Percentiles rank a stretch among this genome's conserved stretches.
Conservation (phyloP, 2,329 filamentous ascomycete genomes). For the Gaeumannomyces sp. region DNA sequence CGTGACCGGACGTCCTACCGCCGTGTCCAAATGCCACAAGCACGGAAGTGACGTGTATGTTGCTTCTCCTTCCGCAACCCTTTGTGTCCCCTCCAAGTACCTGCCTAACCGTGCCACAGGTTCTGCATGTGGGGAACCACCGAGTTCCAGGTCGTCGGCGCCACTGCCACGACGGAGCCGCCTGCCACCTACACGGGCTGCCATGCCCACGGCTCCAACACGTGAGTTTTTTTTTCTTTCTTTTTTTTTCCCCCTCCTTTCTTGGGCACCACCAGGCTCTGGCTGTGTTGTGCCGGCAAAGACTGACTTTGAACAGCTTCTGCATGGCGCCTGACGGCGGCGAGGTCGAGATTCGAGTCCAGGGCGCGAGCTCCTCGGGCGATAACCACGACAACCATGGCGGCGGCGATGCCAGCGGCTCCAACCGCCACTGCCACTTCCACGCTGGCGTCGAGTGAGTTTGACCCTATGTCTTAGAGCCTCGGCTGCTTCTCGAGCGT, state of each 20-base stretch:
- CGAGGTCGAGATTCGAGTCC: conserved; percentile 46
- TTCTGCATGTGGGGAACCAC: conserved; percentile 37
- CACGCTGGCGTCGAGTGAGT: conserved; percentile 69
- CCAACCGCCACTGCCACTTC: conserved; percentile 55
- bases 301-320: neutral
- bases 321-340: conserved; percentile 13
- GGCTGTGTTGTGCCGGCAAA: no score
- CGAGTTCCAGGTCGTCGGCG: conserved; percentile 45
- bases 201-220: conserved; percentile 52
- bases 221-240: neutral
- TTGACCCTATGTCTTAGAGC: conserved; percentile 11
- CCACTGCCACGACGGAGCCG: conserved; percentile 48
- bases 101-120: conserved; percentile 21
- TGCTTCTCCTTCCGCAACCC: neutral
- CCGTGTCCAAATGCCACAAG: conserved; percentile 35
- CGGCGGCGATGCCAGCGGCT: conserved; percentile 18
- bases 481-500: neutral
- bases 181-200: conserved; percentile 60
- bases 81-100: neutral
- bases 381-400: conserved; percentile 18
- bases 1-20: conserved; percentile 19
- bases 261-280: no score
- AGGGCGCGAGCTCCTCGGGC: conserved; percentile 17
- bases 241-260: conserved; percentile 14
- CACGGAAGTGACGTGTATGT: conserved; percentile 35